Base-by-base conservation (phyloP, 257 asterid species). In the Solanum dulcamara region DNA sequence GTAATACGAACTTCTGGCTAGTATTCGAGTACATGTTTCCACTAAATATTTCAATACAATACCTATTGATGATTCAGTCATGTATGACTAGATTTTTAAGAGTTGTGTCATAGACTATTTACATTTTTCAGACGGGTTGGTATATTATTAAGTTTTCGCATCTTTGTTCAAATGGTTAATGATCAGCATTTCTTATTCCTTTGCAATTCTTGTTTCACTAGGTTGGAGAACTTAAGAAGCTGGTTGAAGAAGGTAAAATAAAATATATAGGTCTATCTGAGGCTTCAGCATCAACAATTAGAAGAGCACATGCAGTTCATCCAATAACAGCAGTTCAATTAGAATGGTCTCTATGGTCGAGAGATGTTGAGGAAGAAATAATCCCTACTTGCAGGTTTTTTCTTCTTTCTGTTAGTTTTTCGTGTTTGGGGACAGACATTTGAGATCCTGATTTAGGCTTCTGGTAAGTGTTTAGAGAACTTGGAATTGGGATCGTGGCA, bases 291-390 rank as follows among this genome's bases (percentile, higher is more conserved):
- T 85, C 88, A 8, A 87, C 91, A 8, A 89, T 89, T 6, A 80
- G 91, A 85, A 87, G 89, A 82, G 91, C 91, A 42, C 91, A 89
- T 37, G 86, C 89, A 2, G 81, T 89, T 68, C 89, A 89, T 87
- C 91, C 89, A 6, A 46, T 89, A 85, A 85, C 89, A 66, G 89
- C 91, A 3, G 62, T 89, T 13, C 91, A 89, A 62, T 35, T 85
- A 64, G 91, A 89, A 30, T 89, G 91, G 91, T 87, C 89, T 6
- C 44, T 89, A 42, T 85, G 88, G 89, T 15, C 85, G 1, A 83
- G 90, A 84, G 89, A 89, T 85, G 81, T 44, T 8, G 91, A 89
- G 81, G 84, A 89, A 85, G 88, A 89, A 68, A 83, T 89, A 15
- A 50, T 88, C 51, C 90, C 90, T n/a, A 88, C 88, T 35, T 88